Evolutionary conservation across 2,329 filamentous ascomycete genomes (phyloP), one percentile per base, ranked within the genome.

Genomic region (Penicillium psychrosexuale): DNA sequence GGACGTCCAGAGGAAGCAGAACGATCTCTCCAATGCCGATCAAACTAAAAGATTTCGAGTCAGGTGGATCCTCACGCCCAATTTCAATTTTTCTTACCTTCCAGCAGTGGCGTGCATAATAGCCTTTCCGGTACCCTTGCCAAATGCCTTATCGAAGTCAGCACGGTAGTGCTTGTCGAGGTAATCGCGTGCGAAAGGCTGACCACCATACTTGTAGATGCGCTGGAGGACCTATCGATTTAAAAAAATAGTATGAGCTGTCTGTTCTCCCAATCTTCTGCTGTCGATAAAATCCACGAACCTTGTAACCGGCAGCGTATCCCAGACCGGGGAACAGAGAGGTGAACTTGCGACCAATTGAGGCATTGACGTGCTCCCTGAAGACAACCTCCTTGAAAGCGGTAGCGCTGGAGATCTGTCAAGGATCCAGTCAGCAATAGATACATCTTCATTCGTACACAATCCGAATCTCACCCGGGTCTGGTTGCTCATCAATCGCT

Each of bases 401-500:
- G 53, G 82, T 71, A 28, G 77, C 66, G 49, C 78, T 82, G 53
- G 77, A 71, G 65, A 90, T 83, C 81, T 85, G 65, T 65, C 60
- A 34, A 36, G 22, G 8, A 47, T 43, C 46, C 28, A 37, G 38
- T 59, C 44, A 58, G 42, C 38, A 44, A 57, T 24, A 28, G 27
- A 39, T 15, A 30, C 38, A 30, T 33, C 51, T 17, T 45, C 31
- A 30, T 31, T 42, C 43, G 54, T 43, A 38, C 19, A 27, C 53
- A 45, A 36, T 48, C 28, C 39, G 33, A 51, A 47, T 63, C 76
- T 65, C 73, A 89, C 84, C 78, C 81, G 90, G 71, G 85, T 85
- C 75, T 96, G 88, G 78, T 99, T 97, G 85, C 91, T 97, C 94
- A 99, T 99, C 77, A 99, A 85, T 66, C 94, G 90, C 83, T 99